phyloP scores from a whole-genome alignment of 1,139 yeast species.

The Hemisphaericaspora xylanilytica region DNA sequence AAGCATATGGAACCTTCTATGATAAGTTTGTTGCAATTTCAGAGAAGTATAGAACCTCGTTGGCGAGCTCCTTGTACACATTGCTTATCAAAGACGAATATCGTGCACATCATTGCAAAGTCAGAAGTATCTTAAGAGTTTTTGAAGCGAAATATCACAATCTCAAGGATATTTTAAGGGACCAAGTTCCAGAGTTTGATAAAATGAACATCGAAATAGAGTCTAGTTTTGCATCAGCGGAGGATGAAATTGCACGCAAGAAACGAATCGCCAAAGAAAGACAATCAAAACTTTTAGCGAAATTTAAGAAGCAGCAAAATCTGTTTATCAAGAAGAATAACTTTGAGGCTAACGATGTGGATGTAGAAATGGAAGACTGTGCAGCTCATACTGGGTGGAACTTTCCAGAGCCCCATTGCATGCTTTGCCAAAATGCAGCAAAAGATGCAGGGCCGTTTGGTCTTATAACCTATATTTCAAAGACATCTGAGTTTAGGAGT shows the following conservation, averaged over 20 bases:
- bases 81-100: constrained; percentile 41
- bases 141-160: constrained; percentile 29
- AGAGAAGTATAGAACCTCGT: constrained; percentile 28
- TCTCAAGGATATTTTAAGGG: constrained; percentile 20
- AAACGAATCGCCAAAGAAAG: constrained; percentile 70
- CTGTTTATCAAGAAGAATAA: constrained; percentile 58
- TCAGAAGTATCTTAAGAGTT: constrained; percentile 50
- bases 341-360: constrained; percentile 29
- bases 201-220: constrained; percentile 18
- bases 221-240: constrained; percentile 18
- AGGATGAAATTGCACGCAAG: constrained; percentile 55
- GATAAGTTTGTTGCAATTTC: constrained; percentile 33
- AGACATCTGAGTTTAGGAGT: constrained; percentile 58
- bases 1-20: constrained; percentile 33
- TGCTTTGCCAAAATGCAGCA: constrained; percentile 83
- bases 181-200: constrained; percentile 23
- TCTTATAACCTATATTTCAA: constrained; percentile 57
- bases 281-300: constrained; percentile 70
- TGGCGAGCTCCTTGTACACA: constrained; percentile 46
- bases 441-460: constrained; percentile 75
- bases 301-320: constrained; percentile 73
- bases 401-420: constrained; percentile 79
- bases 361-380: constrained; percentile 37
- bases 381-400: constrained; percentile 50
- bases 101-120: constrained; percentile 46